Conservation (phyloP, 148 eudicot species). For the Camellia japonica region DNA sequence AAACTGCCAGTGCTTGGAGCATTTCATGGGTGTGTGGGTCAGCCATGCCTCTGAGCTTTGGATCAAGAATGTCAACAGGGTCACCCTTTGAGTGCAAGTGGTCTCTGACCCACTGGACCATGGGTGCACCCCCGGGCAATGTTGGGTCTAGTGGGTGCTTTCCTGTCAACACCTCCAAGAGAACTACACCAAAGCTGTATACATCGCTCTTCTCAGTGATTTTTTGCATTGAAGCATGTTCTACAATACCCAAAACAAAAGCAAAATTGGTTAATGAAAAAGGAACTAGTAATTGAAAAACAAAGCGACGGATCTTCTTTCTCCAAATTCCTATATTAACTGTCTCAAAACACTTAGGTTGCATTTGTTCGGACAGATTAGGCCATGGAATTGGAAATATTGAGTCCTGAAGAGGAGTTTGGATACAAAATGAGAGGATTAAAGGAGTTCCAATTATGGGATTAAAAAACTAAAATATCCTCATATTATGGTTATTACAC, state of each 20-base stretch:
- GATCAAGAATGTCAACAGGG: constrained; percentile 74
- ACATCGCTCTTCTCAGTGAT: constrained; percentile 92
- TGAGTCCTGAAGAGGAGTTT: no score
- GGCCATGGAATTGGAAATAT: no score
- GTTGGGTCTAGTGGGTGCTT: constrained; percentile 52
- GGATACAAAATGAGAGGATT: no score
- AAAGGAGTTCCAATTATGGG: no score
- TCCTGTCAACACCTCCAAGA: constrained; percentile 88
- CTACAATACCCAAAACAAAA: constrained; percentile 32
- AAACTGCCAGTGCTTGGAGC: constrained; percentile 85
- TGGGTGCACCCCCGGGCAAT: constrained; percentile 32
- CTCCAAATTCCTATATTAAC: no score
- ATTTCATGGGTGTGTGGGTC: constrained; percentile 95
- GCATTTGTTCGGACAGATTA: no score
- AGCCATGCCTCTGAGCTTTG: constrained; percentile 80
- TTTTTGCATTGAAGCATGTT: constrained; percentile 73
- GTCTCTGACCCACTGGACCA: constrained; percentile 88
- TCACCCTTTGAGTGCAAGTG: constrained; percentile 68
- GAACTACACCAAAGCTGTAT: constrained; percentile 90
- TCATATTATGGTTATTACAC: no score
- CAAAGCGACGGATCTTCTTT: no score
- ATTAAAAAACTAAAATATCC: no score
- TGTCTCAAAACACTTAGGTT: no score
- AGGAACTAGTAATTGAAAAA: neutral
- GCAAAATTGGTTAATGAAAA: neutral